These are phyloP conservation scores for Arachnopeziza araneosa DNA, from an alignment of 2,329 filamentous ascomycete species.

Conservation along the genomic window DNA sequence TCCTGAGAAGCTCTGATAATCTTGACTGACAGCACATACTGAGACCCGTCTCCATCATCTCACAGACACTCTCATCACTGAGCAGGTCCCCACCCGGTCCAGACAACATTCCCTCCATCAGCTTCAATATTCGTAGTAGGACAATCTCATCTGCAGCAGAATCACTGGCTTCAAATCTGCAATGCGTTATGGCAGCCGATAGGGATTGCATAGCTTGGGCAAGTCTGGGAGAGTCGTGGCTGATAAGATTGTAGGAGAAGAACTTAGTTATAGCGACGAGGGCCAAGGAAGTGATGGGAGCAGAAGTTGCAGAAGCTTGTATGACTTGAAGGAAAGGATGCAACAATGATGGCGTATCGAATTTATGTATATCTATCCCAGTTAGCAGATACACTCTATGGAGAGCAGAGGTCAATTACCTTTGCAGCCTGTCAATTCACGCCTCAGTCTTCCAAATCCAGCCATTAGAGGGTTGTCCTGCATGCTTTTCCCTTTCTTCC, in stretches of 20 bases:
- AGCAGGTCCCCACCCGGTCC: constrained; percentile 86
- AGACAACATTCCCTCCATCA: constrained; percentile 98
- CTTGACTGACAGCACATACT: constrained; percentile 95
- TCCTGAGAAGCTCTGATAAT: constrained; percentile 81
- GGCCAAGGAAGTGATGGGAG: constrained; percentile 91
- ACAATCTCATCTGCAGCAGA: constrained; percentile 94
- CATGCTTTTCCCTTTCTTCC: constrained; percentile 94
- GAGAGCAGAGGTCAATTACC: constrained; percentile 41
- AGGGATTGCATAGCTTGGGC: constrained; percentile 89
- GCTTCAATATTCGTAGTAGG: constrained; percentile 83
- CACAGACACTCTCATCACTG: constrained; percentile 97
- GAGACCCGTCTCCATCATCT: constrained; percentile 98
- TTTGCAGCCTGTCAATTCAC: constrained; percentile 81
- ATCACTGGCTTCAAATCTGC: constrained; percentile 94
- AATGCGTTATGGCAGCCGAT: constrained; percentile 93
- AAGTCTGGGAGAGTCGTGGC: constrained; percentile 77
- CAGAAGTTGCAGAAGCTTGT: constrained; percentile 90
- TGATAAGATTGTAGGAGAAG: constrained; percentile 89
- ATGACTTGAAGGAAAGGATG: constrained; percentile 96
- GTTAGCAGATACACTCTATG: constrained; percentile 23
- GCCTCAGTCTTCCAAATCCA: constrained; percentile 83
- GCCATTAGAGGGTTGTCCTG: constrained; percentile 96
- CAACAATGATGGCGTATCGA: constrained; percentile 84
- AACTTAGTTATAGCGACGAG: constrained; percentile 94
- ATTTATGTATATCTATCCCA: constrained; percentile 68